These are phyloP conservation scores for Plasmodium falciparum DNA, from an alignment of 169 alveolate species.

Conservation along the genomic window DNA sequence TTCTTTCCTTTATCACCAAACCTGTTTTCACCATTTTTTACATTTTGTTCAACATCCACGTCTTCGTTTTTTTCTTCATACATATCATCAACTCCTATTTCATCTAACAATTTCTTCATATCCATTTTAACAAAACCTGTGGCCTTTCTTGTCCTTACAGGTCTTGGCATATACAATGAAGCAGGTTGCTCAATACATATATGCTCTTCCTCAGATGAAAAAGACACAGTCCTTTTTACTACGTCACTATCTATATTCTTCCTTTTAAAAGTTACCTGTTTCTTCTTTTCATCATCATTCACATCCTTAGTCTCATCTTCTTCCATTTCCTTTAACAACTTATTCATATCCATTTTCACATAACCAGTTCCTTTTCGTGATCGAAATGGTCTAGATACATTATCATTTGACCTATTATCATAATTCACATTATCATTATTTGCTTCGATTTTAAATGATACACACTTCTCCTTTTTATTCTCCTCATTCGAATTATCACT, in stretches of 20 bases:
- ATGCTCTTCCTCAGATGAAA: conserved; percentile 7
- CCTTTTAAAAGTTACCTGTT: neutral
- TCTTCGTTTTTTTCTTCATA: neutral
- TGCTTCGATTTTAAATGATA: too few species aligned
- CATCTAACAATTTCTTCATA: conserved; percentile 14
- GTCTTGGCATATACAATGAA: conserved; percentile 17
- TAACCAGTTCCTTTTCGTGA: conserved; percentile 48
- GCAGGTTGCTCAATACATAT: conserved; percentile 8
- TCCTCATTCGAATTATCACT: too few species aligned
- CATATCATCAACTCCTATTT: conserved; percentile 40
- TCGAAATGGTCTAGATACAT: conserved; percentile 10
- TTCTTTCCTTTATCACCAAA: neutral
- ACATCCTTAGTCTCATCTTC: conserved; percentile 7
- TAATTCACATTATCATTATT: too few species aligned
- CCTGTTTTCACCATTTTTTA: neutral
- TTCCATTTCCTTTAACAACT: conserved; percentile 37
- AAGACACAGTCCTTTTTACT: conserved; percentile 19
- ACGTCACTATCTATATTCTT: neutral
- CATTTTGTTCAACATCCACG: neutral
- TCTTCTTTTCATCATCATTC: neutral
- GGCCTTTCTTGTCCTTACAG: conserved; percentile 39
- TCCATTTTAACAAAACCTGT: conserved; percentile 65
- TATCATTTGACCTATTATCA: neutral
- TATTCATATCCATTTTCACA: conserved; percentile 60
- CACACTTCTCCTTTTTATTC: too few species aligned